phyloP scores from a whole-genome alignment of 306 rosid species.

The Delonix regia region DNA sequence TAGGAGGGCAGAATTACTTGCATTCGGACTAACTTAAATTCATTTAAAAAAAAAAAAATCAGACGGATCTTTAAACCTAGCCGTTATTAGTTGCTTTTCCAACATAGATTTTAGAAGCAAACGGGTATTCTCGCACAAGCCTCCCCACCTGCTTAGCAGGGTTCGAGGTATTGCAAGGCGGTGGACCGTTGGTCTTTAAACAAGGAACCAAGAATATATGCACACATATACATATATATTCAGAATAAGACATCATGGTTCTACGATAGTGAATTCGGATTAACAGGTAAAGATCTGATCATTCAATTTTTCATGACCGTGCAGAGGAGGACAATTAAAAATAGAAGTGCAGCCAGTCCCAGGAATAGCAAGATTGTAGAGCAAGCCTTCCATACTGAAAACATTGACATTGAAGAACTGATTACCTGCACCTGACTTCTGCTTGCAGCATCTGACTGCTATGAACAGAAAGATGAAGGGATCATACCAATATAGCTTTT shows the following conservation, averaged over 20 bases:
- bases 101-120: no score
- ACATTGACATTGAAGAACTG: background rate
- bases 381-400: slow-evolving; percentile 24
- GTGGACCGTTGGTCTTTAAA: background rate
- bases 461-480: background rate
- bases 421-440: slow-evolving; percentile 5
- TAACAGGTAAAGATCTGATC: background rate
- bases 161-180: no score
- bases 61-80: no score
- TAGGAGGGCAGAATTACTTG: no score
- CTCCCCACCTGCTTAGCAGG: no score
- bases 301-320: background rate
- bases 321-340: slow-evolving; percentile 23
- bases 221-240: background rate
- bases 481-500: background rate
- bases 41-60: no score
- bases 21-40: no score
- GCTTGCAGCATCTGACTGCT: slow-evolving; percentile 29
- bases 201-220: background rate
- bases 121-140: no score
- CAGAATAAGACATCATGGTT: background rate
- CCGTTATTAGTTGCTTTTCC: no score
- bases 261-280: background rate
- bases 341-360: slow-evolving; percentile 29
- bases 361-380: slow-evolving; percentile 13